Percentiles rank a stretch among this genome's conserved stretches.
Conservation (phyloP, 2,329 filamentous ascomycete species). For the Ciborinia camelliae region DNA sequence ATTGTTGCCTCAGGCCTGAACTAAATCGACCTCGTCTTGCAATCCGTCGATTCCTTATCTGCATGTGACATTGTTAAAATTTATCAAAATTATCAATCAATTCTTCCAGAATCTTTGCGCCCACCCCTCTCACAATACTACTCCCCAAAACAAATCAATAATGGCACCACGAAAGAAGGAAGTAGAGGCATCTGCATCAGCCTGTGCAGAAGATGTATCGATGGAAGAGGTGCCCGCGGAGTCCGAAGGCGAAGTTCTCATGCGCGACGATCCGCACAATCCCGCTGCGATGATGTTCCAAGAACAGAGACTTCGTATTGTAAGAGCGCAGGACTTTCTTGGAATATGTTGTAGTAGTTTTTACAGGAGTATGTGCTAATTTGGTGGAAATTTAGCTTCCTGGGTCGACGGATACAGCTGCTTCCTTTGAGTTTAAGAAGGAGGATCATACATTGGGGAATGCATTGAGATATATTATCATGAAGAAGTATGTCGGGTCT, state of each 20-base stretch:
- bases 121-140: conserved; percentile 8
- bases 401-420: conserved; percentile 62
- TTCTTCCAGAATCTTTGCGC: conserved; percentile 12
- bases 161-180: conserved; percentile 33
- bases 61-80: conserved; percentile 14
- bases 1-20: neutral
- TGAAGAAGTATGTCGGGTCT: conserved; percentile 78
- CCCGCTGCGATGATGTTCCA: conserved; percentile 23
- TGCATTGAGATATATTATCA: conserved; percentile 89
- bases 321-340: conserved; percentile 21
- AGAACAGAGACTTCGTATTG: conserved; percentile 34
- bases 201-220: conserved; percentile 29
- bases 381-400: conserved; percentile 3
- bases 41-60: neutral
- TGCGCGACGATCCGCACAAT: conserved; percentile 22
- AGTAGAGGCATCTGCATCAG: conserved; percentile 17
- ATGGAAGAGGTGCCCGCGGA: conserved; percentile 31
- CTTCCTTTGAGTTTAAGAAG: conserved; percentile 89
- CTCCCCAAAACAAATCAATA: neutral
- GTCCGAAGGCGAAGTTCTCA: conserved; percentile 13
- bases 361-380: neutral
- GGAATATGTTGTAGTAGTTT: neutral
- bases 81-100: conserved; percentile 17
- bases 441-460: conserved; percentile 97
- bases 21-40: no score